These are phyloP conservation scores for Penicillium sp. DNA, from an alignment of 2,329 filamentous ascomycete species.

Conservation along the genomic window DNA sequence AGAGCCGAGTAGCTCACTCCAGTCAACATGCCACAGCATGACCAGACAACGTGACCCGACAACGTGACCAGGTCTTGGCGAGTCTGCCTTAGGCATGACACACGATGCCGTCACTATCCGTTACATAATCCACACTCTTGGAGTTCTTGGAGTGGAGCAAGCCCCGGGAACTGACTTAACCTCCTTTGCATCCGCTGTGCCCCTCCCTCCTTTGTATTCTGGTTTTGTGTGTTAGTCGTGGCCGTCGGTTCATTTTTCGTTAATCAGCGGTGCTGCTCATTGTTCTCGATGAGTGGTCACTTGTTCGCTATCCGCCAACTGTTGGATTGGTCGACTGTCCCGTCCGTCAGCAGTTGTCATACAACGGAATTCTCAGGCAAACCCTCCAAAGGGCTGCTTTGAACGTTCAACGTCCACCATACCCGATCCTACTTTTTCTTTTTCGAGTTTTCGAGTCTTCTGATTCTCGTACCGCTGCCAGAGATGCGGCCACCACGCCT, in stretches of 20 bases:
- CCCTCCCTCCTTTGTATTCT: slow-evolving; percentile 4
- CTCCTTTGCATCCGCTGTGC: slow-evolving; percentile 10
- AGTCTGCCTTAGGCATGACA: slow-evolving; percentile 17
- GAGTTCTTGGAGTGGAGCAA: too few relatives aligned
- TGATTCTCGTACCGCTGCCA: slow-evolving; percentile 11
- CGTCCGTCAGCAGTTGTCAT: slow-evolving; percentile 23
- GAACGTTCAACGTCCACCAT: slow-evolving; percentile 15
- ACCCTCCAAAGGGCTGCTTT: slow-evolving; percentile 11
- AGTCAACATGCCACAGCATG: too few relatives aligned
- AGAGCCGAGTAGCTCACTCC: too few relatives aligned
- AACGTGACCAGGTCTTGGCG: slow-evolving; percentile 1
- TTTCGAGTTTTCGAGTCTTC: neutral
- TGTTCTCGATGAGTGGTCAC: slow-evolving; percentile 40
- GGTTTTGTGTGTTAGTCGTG: slow-evolving; percentile 13
- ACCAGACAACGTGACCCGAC: neutral
- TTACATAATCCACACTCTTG: slow-evolving; percentile 27
- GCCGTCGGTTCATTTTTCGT: slow-evolving; percentile 10
- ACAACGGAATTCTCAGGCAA: slow-evolving; percentile 20
- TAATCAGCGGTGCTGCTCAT: slow-evolving; percentile 25
- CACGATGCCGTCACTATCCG: slow-evolving; percentile 17
- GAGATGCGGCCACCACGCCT: slow-evolving; percentile 54
- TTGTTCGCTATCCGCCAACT: slow-evolving; percentile 33
- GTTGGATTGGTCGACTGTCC: slow-evolving; percentile 37
- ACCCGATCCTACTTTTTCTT: neutral
- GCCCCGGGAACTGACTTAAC: slow-evolving; percentile 13